Conservation (phyloP, 495 filamentous ascomycete genomes). For the Neurospora hispaniola region DNA sequence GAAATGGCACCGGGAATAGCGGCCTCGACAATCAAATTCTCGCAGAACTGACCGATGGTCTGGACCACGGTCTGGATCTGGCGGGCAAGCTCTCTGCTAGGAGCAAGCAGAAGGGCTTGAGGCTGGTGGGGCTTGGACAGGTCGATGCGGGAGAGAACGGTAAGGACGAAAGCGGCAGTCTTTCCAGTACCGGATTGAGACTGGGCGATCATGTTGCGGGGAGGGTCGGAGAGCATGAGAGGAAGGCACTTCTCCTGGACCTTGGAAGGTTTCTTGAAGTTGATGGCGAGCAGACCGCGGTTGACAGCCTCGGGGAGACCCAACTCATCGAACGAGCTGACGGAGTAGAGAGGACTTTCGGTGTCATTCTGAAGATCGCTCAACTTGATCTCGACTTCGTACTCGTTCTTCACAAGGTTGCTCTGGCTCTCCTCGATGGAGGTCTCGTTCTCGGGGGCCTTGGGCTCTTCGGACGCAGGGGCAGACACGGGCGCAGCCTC, state of each 20-base stretch:
- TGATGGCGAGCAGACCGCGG: conserved; percentile 60
- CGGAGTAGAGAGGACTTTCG: conserved; percentile 78
- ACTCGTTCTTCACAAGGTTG: conserved; percentile 60
- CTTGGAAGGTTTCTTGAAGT: conserved; percentile 91
- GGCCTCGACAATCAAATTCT: conserved; percentile 57
- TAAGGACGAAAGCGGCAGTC: conserved; percentile 91
- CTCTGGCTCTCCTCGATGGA: conserved; percentile 5
- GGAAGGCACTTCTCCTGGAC: conserved; percentile 91
- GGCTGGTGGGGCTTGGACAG: conserved; percentile 52
- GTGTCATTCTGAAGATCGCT: conserved; percentile 79
- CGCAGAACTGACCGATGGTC: conserved; percentile 72
- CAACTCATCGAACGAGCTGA: conserved; percentile 75
- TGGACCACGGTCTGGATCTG: conserved; percentile 81
- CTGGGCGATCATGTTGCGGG: conserved; percentile 88
- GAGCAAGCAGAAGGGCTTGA: conserved; percentile 83
- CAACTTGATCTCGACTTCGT: conserved; percentile 80
- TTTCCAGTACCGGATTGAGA: conserved; percentile 98
- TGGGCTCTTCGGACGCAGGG: conserved; percentile 33
- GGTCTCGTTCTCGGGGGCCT: conserved; percentile 12
- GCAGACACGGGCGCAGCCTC: conserved; percentile 37
- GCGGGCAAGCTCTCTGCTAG: conserved; percentile 87
- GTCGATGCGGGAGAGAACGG: conserved; percentile 77
- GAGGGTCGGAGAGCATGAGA: conserved; percentile 70
- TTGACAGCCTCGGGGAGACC: conserved; percentile 50
- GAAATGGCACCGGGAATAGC: conserved; percentile 69